Conservation (phyloP, 2,329 filamentous ascomycete species). For the Fusarium sp. region DNA sequence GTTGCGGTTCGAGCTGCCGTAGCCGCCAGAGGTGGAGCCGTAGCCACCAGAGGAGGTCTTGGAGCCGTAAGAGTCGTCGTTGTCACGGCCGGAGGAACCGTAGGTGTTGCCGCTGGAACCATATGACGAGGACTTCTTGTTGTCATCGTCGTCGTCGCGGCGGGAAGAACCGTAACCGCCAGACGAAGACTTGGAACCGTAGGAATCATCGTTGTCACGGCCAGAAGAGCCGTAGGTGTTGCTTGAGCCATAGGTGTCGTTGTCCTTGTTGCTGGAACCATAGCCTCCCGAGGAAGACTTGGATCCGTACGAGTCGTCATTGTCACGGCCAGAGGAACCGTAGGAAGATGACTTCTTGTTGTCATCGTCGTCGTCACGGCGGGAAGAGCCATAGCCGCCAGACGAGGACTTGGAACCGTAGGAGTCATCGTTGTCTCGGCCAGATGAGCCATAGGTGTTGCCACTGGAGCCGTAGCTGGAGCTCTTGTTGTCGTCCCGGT, state of each 20-base stretch:
- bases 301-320: conserved; percentile 10
- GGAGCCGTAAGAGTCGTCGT: conserved; percentile 1
- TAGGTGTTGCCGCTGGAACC: neutral
- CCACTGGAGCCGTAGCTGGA: neutral
- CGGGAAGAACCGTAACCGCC: neutral
- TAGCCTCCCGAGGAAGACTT: neutral
- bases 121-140: neutral
- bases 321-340: neutral
- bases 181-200: neutral
- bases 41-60: neutral
- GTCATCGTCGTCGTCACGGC: neutral
- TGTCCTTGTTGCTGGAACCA: neutral
- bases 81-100: neutral
- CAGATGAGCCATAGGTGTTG: conserved; percentile 7
- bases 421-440: neutral
- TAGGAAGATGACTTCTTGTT: neutral
- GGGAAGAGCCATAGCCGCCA: neutral
- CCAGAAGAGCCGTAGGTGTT: neutral
- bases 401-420: neutral
- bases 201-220: neutral
- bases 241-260: neutral
- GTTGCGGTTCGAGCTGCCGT: conserved; percentile 10
- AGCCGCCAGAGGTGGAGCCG: conserved; percentile 24
- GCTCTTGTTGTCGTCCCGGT: conserved; percentile 10
- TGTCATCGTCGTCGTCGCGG: neutral